These are phyloP conservation scores for Thelonectria olida DNA, from an alignment of 2,329 filamentous ascomycete genomes.

Conservation along the genomic window DNA sequence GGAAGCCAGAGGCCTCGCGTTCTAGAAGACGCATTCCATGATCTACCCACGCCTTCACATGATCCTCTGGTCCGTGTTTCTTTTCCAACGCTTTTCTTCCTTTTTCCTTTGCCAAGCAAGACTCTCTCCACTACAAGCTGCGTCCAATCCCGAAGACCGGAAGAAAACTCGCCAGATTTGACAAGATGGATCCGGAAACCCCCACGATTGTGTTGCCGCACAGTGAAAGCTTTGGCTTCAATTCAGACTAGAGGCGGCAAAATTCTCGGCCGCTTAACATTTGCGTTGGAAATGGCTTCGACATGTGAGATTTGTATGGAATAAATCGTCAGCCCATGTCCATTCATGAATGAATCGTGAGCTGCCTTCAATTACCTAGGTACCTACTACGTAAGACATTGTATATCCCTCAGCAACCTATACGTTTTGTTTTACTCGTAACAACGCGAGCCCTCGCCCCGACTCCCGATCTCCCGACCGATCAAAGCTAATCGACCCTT, in stretches of 20 bases:
- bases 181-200: constrained; percentile 6
- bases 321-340: neutral
- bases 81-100: neutral
- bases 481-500: neutral
- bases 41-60: neutral
- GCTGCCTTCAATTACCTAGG: no score
- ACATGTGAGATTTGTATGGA: neutral
- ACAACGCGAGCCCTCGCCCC: neutral
- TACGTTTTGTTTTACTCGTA: neutral
- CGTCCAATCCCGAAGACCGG: neutral
- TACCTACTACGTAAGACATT: no score
- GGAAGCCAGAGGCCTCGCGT: neutral
- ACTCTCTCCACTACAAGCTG: neutral
- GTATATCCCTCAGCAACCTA: no score
- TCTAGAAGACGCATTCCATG: neutral
- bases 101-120: neutral
- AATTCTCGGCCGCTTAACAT: neutral
- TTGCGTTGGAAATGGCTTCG: neutral
- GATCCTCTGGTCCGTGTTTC: neutral
- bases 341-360: neutral
- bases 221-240: neutral
- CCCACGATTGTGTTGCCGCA: constrained; percentile 11
- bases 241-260: neutral
- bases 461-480: neutral
- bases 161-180: constrained; percentile 11